A percentile compares a stretch with the other conserved stretches of the same genome.
Conservation (phyloP, 306 rosid genomes). For the Adenanthera pavonina region DNA sequence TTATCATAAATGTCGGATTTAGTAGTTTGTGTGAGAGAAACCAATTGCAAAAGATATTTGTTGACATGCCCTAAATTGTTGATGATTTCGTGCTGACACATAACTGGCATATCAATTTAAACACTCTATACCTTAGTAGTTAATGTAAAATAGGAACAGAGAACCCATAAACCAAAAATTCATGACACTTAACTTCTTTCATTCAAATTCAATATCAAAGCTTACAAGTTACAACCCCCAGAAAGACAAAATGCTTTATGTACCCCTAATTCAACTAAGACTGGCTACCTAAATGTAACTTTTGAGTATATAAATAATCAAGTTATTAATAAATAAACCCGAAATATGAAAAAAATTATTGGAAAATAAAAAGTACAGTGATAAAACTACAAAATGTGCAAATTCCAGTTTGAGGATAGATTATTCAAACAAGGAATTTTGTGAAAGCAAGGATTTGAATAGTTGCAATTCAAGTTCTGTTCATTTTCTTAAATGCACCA, state of each 20-base stretch:
- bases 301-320: not conserved
- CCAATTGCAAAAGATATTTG: slow-evolving; percentile 1
- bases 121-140: not conserved
- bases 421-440: not conserved
- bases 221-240: not conserved
- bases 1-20: slow-evolving; percentile 15
- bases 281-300: not conserved
- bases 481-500: not conserved
- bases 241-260: not conserved
- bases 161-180: not conserved
- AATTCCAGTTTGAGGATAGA: not conserved
- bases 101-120: not conserved
- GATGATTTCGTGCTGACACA: slow-evolving; percentile 11
- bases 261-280: not conserved
- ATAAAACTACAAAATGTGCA: not conserved
- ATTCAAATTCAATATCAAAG: not conserved
- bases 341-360: not conserved
- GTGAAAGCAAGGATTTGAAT: not conserved
- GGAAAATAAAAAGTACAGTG: not conserved
- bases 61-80: slow-evolving; percentile 4
- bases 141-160: not conserved
- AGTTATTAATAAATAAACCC: not conserved
- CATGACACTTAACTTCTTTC: not conserved
- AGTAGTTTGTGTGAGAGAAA: slow-evolving; percentile 9
- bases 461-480: not conserved